Evolutionary conservation across 2,329 filamentous ascomycete species (phyloP).

Genomic region (Penicillium glabrum): DNA sequence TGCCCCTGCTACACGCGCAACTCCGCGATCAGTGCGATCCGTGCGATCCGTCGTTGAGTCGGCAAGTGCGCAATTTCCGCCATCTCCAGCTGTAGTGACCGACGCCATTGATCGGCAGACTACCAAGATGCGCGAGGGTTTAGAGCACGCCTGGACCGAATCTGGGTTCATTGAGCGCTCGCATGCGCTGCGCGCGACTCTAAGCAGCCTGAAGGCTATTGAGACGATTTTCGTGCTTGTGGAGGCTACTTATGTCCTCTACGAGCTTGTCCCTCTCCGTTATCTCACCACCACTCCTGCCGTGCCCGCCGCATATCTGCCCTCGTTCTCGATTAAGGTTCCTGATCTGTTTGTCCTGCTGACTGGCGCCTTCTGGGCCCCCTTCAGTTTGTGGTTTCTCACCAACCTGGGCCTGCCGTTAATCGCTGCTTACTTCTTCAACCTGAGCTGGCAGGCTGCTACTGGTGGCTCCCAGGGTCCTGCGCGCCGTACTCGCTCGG

Average conservation of each 20-base stretch:
- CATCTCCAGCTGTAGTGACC: constrained; percentile 51
- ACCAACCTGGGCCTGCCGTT: constrained; percentile 72
- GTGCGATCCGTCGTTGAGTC: constrained; percentile 9
- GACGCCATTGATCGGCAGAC: constrained; percentile 72
- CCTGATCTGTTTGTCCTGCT: constrained; percentile 81
- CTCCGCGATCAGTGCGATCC: constrained; percentile 13
- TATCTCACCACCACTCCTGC: constrained; percentile 73
- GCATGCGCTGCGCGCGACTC: constrained; percentile 63
- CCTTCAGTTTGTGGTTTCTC: constrained; percentile 71
- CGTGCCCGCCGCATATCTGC: constrained; percentile 55
- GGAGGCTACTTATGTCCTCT: constrained; percentile 69
- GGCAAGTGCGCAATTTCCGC: constrained; percentile 24
- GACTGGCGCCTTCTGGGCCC: constrained; percentile 78
- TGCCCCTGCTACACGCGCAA: constrained; percentile 11
- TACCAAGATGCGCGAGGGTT: constrained; percentile 33
- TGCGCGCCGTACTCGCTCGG: constrained; percentile 26
- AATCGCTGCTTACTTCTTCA: constrained; percentile 83
- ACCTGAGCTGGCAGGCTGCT: constrained; percentile 63
- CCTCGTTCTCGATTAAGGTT: constrained; percentile 63
- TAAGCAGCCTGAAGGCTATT: constrained; percentile 69
- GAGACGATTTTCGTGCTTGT: constrained; percentile 67
- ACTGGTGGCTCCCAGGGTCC: constrained; percentile 13
- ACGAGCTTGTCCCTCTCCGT: constrained; percentile 68
- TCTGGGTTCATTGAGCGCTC: constrained; percentile 49
- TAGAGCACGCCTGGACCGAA: constrained; percentile 35